Evolutionary conservation across 2,329 filamentous ascomycete genomes (phyloP).

Genomic region (Fusarium coicis): DNA sequence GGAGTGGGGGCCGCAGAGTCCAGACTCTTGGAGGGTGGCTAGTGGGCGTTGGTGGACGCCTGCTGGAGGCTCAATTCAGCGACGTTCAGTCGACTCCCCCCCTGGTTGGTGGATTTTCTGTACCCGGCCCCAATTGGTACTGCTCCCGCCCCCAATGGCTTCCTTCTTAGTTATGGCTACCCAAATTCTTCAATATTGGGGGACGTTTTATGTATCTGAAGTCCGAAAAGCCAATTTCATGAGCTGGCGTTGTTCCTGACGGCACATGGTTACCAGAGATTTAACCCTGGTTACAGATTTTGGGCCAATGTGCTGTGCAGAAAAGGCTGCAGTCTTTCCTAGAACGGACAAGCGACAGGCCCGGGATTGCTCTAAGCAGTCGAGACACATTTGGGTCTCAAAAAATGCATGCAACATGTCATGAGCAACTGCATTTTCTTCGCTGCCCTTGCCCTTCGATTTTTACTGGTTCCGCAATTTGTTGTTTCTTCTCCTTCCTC

Average conservation of each 20-base stretch:
- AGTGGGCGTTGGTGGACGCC: conserved; percentile 12
- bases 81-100: conserved; percentile 15
- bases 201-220: conserved; percentile 6
- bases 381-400: conserved; percentile 13
- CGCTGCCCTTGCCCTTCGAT: background rate
- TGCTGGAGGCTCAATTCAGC: conserved; percentile 26
- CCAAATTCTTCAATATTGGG: conserved; percentile 39
- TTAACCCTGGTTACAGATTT: conserved; percentile 7
- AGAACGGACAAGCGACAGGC: conserved; percentile 19
- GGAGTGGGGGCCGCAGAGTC: conserved; percentile 16
- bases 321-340: conserved; percentile 3
- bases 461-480: conserved; percentile 10
- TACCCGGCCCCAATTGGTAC: conserved; percentile 37
- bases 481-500: background rate
- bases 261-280: conserved; percentile 32
- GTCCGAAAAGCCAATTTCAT: conserved; percentile 13
- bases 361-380: conserved; percentile 3
- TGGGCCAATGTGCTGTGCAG: conserved; percentile 5
- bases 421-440: conserved; percentile 4
- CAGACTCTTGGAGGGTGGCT: conserved; percentile 17
- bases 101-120: conserved; percentile 41
- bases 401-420: conserved; percentile 6
- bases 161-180: background rate
- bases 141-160: conserved; percentile 35
- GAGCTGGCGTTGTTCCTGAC: conserved; percentile 28